Conservation (phyloP, 805 yeast species). For the Maudiozyma pseudohumilis region DNA sequence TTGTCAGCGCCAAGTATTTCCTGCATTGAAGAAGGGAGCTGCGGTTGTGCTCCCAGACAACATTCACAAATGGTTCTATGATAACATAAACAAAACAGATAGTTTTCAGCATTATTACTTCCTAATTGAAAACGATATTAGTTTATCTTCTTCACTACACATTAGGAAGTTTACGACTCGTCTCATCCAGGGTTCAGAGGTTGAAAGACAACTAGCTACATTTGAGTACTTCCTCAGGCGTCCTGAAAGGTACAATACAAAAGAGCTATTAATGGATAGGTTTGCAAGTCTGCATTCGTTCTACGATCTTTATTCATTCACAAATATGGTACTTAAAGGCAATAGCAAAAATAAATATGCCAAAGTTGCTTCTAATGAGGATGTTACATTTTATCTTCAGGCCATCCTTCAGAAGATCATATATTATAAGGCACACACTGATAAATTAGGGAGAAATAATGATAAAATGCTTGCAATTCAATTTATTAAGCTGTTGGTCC, state of each 20-base stretch:
- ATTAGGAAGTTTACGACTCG: slow-evolving; percentile 9
- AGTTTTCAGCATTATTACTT: slow-evolving; percentile 18
- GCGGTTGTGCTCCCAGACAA: slow-evolving; percentile 14
- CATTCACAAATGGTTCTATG: slow-evolving; percentile 24
- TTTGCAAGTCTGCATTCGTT: slow-evolving; percentile 19
- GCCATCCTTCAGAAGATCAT: slow-evolving; percentile 17
- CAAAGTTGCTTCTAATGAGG: slow-evolving; percentile 4
- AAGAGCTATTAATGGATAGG: slow-evolving; percentile 3
- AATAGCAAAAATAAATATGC: too few species aligned
- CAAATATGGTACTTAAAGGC: slow-evolving; percentile 9
- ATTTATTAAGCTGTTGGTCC: slow-evolving; percentile 16
- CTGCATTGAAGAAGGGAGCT: slow-evolving; percentile 5
- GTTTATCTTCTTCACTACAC: slow-evolving; percentile 11
- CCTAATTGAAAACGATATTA: slow-evolving; percentile 18
- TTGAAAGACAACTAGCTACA: slow-evolving; percentile 20
- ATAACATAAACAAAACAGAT: slow-evolving; percentile 10
- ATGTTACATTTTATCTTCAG: slow-evolving; percentile 14
- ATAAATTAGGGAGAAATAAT: neutral
- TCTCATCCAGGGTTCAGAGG: slow-evolving; percentile 22
- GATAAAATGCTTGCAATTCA: neutral
- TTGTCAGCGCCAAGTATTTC: slow-evolving; percentile 14
- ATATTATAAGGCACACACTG: slow-evolving; percentile 1
- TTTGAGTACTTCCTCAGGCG: slow-evolving; percentile 19
- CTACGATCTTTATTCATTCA: slow-evolving; percentile 12
- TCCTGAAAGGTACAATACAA: slow-evolving; percentile 7